Conservation (phyloP, 805 yeast genomes). For the Schwanniomyces pseudopolymorphus region DNA sequence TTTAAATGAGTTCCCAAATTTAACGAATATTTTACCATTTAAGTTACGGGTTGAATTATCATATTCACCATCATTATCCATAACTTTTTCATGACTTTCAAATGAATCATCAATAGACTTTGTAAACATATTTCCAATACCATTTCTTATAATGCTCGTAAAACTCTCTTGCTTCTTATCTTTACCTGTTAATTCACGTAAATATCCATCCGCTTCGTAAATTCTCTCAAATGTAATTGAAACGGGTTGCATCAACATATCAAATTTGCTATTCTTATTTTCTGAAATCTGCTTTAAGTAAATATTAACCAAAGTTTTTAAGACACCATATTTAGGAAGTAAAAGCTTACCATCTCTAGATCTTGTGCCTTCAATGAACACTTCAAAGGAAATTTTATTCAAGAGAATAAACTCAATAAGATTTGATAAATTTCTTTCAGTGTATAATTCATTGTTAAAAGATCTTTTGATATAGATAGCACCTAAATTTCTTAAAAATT, state of each 20-base stretch:
- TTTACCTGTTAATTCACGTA: conserved; percentile 54
- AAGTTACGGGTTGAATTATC: conserved; percentile 28
- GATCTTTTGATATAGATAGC: conserved; percentile 58
- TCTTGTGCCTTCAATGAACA: conserved; percentile 66
- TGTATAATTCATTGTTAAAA: conserved; percentile 41
- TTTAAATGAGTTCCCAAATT: conserved; percentile 32
- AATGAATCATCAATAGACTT: conserved; percentile 7
- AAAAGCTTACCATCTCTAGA: conserved; percentile 65
- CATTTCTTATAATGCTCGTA: conserved; percentile 34
- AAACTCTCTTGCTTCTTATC: conserved; percentile 57
- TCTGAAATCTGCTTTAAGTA: conserved; percentile 37
- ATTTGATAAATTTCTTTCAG: conserved; percentile 47
- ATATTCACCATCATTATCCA: conserved; percentile 20
- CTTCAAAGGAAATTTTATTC: conserved; percentile 53
- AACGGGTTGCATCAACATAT: conserved; percentile 48
- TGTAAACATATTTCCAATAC: conserved; percentile 27
- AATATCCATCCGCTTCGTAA: conserved; percentile 54
- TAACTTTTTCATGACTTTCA: conserved; percentile 2
- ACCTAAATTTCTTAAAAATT: conserved; percentile 48
- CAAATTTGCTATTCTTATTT: conserved; percentile 21
- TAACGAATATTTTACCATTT: conserved; percentile 37
- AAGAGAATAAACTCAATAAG: conserved; percentile 49
- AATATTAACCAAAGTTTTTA: conserved; percentile 51
- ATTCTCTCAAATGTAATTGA: conserved; percentile 61
- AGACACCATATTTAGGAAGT: conserved; percentile 61